Percentiles rank a stretch among this genome's conserved stretches.
Evolutionary conservation across 352 stramenopile species (phyloP).

Genomic region (Pythium brassicae): DNA sequence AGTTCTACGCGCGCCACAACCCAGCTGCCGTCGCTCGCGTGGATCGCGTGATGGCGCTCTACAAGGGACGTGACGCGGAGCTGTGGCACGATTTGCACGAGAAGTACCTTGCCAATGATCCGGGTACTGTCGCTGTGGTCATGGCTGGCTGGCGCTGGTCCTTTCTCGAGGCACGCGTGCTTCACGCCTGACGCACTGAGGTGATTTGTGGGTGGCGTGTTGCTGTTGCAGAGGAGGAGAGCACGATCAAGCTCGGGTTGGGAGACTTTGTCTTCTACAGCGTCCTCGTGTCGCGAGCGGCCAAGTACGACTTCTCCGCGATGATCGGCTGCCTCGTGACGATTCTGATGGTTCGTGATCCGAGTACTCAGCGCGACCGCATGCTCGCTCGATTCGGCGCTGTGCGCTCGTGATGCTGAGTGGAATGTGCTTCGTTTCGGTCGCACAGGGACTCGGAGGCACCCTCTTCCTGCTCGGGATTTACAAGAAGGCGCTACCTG

Average conservation of each 20-base stretch:
- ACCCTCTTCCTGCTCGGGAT: constrained; percentile 96
- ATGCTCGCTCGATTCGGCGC: constrained; percentile 5
- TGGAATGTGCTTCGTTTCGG: constrained; percentile 5
- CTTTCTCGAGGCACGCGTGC: no score
- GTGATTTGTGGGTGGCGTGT: neutral
- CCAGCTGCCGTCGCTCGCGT: constrained; percentile 52
- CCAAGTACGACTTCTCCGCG: constrained; percentile 93
- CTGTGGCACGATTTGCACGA: constrained; percentile 76
- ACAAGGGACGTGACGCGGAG: constrained; percentile 63
- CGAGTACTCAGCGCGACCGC: no score
- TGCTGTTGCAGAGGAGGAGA: constrained; percentile 41
- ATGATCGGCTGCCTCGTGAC: constrained; percentile 93
- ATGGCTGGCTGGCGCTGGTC: neutral
- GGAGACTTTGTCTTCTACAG: constrained; percentile 99
- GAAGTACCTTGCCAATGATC: constrained; percentile 66
- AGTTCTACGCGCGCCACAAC: constrained; percentile 75
- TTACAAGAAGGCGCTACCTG: constrained; percentile 94
- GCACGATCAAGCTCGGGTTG: constrained; percentile 93
- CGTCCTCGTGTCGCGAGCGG: constrained; percentile 95
- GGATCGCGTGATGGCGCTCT: constrained; percentile 71
- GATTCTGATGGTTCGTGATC: constrained; percentile 83
- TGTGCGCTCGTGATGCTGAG: neutral
- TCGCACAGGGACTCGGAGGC: constrained; percentile 76
- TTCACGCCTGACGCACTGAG: neutral
- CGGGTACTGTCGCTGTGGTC: constrained; percentile 21